Base-by-base conservation (phyloP, 1,284 basidiomycete species). In the Austroboletus niveus region DNA sequence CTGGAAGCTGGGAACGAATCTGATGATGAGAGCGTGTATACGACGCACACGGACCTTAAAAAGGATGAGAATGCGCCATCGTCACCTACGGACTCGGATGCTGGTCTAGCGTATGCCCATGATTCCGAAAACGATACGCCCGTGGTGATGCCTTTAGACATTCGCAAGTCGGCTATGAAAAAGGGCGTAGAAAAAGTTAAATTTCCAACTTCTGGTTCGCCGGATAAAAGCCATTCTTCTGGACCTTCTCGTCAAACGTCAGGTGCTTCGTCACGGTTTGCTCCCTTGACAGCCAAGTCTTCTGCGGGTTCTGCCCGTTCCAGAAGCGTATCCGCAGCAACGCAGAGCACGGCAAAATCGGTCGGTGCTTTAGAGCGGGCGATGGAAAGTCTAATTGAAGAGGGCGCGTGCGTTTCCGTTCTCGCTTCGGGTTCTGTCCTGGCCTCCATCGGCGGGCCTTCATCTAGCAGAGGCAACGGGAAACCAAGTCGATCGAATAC, bases 351-450 rank as follows among this genome's bases (percentile, higher is more conserved):
- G 2, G 49, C 54, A 30, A 62, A 51, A 20, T 63, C 64, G 20
- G 60, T 58, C 5, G 65, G 69, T 39, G 70, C 66, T 27, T 62
- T 80, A 55, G 77, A 79, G 53, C 69, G 67, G 45, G 76, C 75
- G 36, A 74, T 81, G 72, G 79, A 79, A 59, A 75, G 72, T 8
- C 68, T 81, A 47, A 68, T 77, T 54, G 79, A 79, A 54, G 74
- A 78, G 58, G 69, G 64, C 49, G 66, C 65, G 35, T 61, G 60
- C 8, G 60, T 60, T 48, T 61, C 61, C n/a, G 58, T 60, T 43
- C 62, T 59, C 20, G 60, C 61, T 47, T 61, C 63, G 49, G 59
- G 70, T 58, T 52, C 66, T 59, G 63, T 62, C 48, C 45, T 69
- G 51, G 52, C 65, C 24, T 68, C 65, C 5, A 65, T 68, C 11